Conservation (phyloP, 225 moss, liverwort and hornwort genomes). For the Marchantia polymorpha region DNA sequence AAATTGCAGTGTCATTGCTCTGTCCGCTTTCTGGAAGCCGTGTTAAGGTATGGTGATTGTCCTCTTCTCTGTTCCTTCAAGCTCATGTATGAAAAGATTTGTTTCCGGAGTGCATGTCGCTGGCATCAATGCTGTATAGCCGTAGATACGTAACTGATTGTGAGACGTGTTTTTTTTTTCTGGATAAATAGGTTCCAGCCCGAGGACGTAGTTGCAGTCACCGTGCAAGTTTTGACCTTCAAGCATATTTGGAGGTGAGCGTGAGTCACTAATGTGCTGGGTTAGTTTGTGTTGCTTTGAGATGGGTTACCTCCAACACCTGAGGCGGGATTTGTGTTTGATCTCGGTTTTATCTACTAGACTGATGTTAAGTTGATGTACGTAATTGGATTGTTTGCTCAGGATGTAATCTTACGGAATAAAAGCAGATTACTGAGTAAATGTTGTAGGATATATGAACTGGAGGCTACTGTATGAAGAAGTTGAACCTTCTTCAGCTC, state of each 20-base stretch:
- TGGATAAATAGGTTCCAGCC: slow-evolving; percentile 35
- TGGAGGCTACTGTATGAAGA: too few species aligned
- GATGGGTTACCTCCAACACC: too few species aligned
- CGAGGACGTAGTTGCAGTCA: slow-evolving; percentile 41
- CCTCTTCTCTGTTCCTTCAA: neutral
- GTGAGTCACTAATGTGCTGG: neutral
- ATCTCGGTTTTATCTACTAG: too few species aligned
- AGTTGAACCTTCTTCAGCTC: too few species aligned
- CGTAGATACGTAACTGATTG: too few species aligned
- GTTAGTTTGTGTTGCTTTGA: too few species aligned
- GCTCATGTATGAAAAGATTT: neutral
- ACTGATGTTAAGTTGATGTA: too few species aligned
- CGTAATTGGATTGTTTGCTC: too few species aligned
- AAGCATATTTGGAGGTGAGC: slow-evolving; percentile 39
- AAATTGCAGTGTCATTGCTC: slow-evolving; percentile 38
- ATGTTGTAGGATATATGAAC: too few species aligned
- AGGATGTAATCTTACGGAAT: too few species aligned
- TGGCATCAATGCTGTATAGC: neutral
- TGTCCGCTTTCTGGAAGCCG: slow-evolving; percentile 42
- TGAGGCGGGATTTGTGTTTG: too few species aligned
- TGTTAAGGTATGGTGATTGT: slow-evolving; percentile 31
- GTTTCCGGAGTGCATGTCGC: neutral
- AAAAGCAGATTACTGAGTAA: too few species aligned
- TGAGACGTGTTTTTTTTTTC: neutral
- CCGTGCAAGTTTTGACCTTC: slow-evolving; percentile 37